Evolutionary conservation across 2,329 filamentous ascomycete genomes (phyloP), one percentile per base, ranked within the genome.

Genomic region (Sarocladium brachiariae): DNA sequence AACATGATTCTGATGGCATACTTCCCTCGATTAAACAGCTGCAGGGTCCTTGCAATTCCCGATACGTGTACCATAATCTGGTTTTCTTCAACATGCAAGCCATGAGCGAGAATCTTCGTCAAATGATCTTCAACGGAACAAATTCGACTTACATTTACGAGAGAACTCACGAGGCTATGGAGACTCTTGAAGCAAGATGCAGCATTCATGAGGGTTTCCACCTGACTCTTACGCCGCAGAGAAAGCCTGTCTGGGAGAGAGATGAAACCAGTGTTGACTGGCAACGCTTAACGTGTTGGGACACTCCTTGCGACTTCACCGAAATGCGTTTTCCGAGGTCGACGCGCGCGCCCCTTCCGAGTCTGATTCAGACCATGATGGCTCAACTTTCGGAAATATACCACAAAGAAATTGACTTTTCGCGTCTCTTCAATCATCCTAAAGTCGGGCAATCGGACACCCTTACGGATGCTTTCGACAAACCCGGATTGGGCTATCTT

Each of bases 1-100:
- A 68, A 41, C 25, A 57, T 24, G 66, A 68, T 43, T 57, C 67
- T 19, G 49, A 57, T 11, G 58, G 57, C 30, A 55, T 67, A 23
- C 55, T 68, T 38, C 61, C 57, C 19, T 64, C 65, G 16, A 63
- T 95, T 73, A 68, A 68, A 25, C 86, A 95, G 60, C 55, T 70
- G 2, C 67, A 70, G 51, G 56, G 62, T 4, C 60, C 60, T 1
- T 95, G 88, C 84, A 95, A 95, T 62, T 70, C 73, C 61, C 89
- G 88, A 56, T 86, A 89, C 72, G 86, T 86, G 60, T 95, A 95
- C 62, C 86, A 89, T 39, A n/a, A n/a, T n/a, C 95, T 89, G 86
- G 84, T 87, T 37, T 92, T 95, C 70, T 89, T 93, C 75, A 93
- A 91, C 66, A 83, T 89, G 59, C 79, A 84, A 49, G 82, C 84